Percentiles rank a stretch among this genome's conserved stretches.
These are phyloP conservation scores for Arctium lappa DNA, from an alignment of 129 eudicot genomes.

Conservation along the genomic window DNA sequence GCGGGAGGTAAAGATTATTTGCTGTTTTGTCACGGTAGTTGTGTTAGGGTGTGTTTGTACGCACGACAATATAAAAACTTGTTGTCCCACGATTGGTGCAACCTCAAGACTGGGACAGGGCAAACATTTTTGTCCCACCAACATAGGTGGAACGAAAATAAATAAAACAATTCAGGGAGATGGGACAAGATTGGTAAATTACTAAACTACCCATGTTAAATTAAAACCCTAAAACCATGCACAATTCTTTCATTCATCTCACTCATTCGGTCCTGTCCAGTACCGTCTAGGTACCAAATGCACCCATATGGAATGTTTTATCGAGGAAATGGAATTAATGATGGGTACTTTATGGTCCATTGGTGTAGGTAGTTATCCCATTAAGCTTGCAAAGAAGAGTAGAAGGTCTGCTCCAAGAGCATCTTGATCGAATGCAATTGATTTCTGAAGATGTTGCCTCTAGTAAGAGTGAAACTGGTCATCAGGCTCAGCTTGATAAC, in stretches of 20 bases:
- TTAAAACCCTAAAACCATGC: background rate
- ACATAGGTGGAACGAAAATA: background rate
- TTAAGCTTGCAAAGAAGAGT: conserved; percentile 95
- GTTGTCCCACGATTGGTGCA: background rate
- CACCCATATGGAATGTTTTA: background rate
- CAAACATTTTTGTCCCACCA: background rate
- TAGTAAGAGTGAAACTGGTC: conserved; percentile 20
- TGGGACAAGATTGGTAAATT: background rate
- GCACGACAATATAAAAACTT: background rate
- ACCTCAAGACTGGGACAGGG: background rate
- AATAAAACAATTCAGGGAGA: background rate
- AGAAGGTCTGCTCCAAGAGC: conserved; percentile 91
- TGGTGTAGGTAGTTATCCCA: conserved; percentile 80
- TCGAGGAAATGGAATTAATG: conserved; percentile 8
- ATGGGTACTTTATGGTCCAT: conserved; percentile 16
- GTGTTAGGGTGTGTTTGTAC: background rate
- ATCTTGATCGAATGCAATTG: conserved; percentile 68
- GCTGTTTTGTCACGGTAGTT: background rate
- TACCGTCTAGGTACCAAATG: background rate
- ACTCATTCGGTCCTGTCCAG: background rate
- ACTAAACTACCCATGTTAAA: background rate
- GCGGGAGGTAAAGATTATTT: conserved; percentile 67
- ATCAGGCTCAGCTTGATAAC: conserved; percentile 38
- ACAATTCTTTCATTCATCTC: background rate
- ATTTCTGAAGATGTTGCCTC: conserved; percentile 30